phyloP scores from a whole-genome alignment of 495 filamentous ascomycete species.

The Penicillium robsamsonii region DNA sequence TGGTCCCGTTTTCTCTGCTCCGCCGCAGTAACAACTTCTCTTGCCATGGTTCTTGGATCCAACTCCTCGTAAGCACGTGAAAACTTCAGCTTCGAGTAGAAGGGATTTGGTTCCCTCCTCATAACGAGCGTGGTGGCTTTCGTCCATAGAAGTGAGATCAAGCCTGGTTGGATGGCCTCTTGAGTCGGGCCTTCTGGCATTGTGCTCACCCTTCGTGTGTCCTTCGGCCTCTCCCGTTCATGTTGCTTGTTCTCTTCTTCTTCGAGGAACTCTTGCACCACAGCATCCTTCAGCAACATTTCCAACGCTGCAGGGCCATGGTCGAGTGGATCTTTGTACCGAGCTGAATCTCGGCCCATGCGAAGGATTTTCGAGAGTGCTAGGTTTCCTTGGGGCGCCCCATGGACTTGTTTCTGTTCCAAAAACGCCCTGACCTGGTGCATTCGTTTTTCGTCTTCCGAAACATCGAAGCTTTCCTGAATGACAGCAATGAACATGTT shows the following conservation, averaged over 20 bases:
- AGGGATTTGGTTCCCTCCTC: constrained; percentile 84
- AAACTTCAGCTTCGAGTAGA: constrained; percentile 81
- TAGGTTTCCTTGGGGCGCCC: constrained; percentile 64
- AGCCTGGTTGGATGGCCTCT: constrained; percentile 48
- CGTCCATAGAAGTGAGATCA: constrained; percentile 57
- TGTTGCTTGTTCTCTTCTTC: constrained; percentile 51
- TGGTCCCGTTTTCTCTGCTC: constrained; percentile 82
- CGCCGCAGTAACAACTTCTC: constrained; percentile 80
- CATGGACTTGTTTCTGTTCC: constrained; percentile 82
- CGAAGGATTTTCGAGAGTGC: constrained; percentile 86
- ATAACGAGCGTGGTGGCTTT: constrained; percentile 51
- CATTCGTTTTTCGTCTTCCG: constrained; percentile 95
- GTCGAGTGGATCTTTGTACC: constrained; percentile 78
- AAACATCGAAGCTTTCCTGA: constrained; percentile 99
- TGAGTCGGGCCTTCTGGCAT: constrained; percentile 25
- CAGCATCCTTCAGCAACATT: constrained; percentile 92
- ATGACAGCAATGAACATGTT: constrained; percentile 99
- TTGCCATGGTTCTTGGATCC: constrained; percentile 82
- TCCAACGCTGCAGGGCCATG: constrained; percentile 86
- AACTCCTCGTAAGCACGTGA: constrained; percentile 69
- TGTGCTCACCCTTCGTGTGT: constrained; percentile 26
- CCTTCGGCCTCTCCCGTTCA: constrained; percentile 22
- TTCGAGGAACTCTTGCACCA: constrained; percentile 91
- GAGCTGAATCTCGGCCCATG: constrained; percentile 61
- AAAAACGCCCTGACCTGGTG: constrained; percentile 94